Evolutionary conservation across 2,329 filamentous ascomycete species (phyloP).

Genomic region (Raffaelea ambrosiae): DNA sequence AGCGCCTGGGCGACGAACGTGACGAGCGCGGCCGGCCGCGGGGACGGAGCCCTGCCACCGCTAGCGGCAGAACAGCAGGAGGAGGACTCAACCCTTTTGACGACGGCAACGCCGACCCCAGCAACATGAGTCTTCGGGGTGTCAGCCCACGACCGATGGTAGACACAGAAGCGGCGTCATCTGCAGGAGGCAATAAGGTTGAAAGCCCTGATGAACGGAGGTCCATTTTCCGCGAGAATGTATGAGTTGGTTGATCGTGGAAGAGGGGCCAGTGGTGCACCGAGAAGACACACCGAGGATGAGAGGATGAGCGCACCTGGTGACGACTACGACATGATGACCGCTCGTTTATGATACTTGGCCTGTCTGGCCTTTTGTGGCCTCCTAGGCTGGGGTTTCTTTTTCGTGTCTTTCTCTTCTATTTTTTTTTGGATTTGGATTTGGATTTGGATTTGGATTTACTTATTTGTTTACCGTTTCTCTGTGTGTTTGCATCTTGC

Average conservation of each 20-base stretch:
- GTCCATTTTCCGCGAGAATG: constrained; percentile 62
- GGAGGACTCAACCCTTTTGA: constrained; percentile 57
- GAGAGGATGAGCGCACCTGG: background rate
- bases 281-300: background rate
- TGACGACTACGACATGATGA: too few relatives aligned
- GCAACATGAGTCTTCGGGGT: constrained; percentile 54
- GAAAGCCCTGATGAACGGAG: constrained; percentile 59
- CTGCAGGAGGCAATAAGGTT: constrained; percentile 26
- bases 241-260: constrained; percentile 31
- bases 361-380: too few relatives aligned
- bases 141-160: constrained; percentile 67
- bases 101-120: constrained; percentile 43
- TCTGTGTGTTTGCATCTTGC: too few relatives aligned
- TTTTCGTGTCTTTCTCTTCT: too few relatives aligned
- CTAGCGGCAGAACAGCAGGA: constrained; percentile 23
- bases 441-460: too few relatives aligned
- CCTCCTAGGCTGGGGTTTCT: too few relatives aligned
- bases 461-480: too few relatives aligned
- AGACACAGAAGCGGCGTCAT: constrained; percentile 30
- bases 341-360: too few relatives aligned
- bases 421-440: too few relatives aligned
- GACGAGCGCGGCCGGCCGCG: constrained; percentile 31
- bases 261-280: background rate
- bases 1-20: constrained; percentile 17
- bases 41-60: constrained; percentile 28